These are phyloP conservation scores for Heliocybe sulcata DNA, from an alignment of 1,284 basidiomycete species.

Conservation along the genomic window DNA sequence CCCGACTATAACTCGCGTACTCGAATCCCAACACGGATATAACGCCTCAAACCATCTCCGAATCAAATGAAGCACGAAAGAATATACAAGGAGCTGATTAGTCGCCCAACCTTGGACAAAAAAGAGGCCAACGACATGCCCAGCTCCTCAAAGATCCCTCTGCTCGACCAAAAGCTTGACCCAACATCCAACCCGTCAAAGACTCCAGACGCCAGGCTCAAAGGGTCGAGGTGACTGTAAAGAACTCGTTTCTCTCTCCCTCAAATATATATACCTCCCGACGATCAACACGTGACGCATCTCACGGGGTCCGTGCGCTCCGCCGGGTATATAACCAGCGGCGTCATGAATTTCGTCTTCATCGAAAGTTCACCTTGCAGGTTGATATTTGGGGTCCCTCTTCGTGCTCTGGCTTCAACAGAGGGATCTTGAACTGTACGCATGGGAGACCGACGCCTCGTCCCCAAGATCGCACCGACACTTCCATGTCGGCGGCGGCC, in stretches of 20 bases:
- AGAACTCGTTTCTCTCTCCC: slow-evolving; percentile 17
- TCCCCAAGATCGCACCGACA: slow-evolving; percentile 39
- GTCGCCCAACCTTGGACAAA: slow-evolving; percentile 43
- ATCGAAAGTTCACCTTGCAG: slow-evolving; percentile 65
- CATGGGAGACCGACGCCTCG: slow-evolving; percentile 41
- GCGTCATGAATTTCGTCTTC: slow-evolving; percentile 10
- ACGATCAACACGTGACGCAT: slow-evolving; percentile 10
- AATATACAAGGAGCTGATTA: slow-evolving; percentile 66
- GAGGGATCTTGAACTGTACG: slow-evolving; percentile 43
- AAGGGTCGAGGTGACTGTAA: slow-evolving; percentile 57
- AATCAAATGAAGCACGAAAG: neutral
- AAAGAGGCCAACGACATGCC: slow-evolving; percentile 58
- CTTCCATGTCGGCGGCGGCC: slow-evolving; percentile 37
- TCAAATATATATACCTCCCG: slow-evolving; percentile 15
- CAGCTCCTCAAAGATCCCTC: slow-evolving; percentile 42
- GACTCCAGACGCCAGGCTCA: slow-evolving; percentile 24
- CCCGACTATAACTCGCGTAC: too few relatives aligned
- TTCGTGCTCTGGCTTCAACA: slow-evolving; percentile 21
- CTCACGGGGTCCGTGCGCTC: slow-evolving; percentile 48
- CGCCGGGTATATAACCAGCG: slow-evolving; percentile 19
- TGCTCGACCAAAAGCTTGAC: slow-evolving; percentile 30
- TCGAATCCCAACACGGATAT: too few relatives aligned
- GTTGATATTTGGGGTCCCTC: slow-evolving; percentile 64
- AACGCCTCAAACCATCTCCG: too few relatives aligned
- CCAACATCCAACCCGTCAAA: slow-evolving; percentile 8